Conservation (phyloP, 2,329 filamentous ascomycete species). For the Pestalotiopsis sp. region DNA sequence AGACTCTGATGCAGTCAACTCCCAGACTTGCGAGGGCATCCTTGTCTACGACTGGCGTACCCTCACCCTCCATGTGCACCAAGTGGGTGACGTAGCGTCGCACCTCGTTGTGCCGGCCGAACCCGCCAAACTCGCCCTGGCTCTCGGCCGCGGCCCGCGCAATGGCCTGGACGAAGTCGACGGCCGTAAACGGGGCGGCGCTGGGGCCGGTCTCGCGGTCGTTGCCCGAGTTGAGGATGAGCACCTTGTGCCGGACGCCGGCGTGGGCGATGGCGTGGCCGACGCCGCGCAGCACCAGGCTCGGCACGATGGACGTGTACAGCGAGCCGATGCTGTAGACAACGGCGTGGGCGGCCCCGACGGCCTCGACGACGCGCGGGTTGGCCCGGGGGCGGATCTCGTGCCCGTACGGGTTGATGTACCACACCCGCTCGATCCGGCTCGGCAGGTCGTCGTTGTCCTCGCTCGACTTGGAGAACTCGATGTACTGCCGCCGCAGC, state of each 20-base stretch:
- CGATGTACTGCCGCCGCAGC: conserved; percentile 77
- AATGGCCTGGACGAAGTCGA: conserved; percentile 82
- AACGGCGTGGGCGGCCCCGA: conserved; percentile 65
- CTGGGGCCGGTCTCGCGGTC: conserved; percentile 86
- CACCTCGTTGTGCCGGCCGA: conserved; percentile 32
- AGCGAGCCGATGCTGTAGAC: conserved; percentile 94
- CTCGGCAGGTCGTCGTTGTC: conserved; percentile 75
- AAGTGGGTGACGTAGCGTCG: conserved; percentile 80
- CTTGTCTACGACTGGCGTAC: conserved; percentile 70
- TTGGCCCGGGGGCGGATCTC: conserved; percentile 87
- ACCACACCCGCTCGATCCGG: conserved; percentile 84
- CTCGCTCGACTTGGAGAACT: conserved; percentile 75
- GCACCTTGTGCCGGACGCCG: conserved; percentile 65
- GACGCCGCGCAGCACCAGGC: conserved; percentile 74
- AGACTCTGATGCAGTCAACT: conserved; percentile 75
- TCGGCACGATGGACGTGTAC: conserved; percentile 87
- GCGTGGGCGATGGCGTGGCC: conserved; percentile 54
- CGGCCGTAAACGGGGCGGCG: conserved; percentile 63
- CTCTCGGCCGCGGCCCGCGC: conserved; percentile 72
- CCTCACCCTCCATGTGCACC: conserved; percentile 72
- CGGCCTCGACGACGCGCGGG: conserved; percentile 70
- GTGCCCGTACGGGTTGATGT: conserved; percentile 98
- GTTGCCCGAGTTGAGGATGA: conserved; percentile 80
- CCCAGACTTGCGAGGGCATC: conserved; percentile 64
- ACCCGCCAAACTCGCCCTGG: conserved; percentile 40